Percentiles rank a stretch among this genome's conserved stretches.
These are phyloP conservation scores for Diutina scorzettiae DNA, from an alignment of 1,139 yeast genomes.

Conservation along the genomic window DNA sequence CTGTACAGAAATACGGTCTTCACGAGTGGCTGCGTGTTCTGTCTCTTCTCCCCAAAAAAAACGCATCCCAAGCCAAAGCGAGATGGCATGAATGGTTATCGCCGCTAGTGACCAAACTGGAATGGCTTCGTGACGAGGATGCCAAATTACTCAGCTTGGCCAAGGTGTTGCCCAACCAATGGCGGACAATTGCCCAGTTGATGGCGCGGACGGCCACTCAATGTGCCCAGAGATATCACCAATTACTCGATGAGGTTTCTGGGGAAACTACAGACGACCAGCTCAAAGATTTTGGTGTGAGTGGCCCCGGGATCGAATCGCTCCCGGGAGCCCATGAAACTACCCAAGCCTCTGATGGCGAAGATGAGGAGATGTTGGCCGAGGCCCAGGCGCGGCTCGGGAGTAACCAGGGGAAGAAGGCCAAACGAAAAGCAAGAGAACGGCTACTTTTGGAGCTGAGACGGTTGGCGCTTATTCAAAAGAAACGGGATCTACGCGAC, in stretches of 20 bases:
- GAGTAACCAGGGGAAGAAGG: slow-evolving; percentile 91
- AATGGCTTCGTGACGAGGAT: slow-evolving; percentile 75
- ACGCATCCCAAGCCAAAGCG: slow-evolving; percentile 86
- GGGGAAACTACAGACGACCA: slow-evolving; percentile 7
- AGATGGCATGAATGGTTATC: slow-evolving; percentile 87
- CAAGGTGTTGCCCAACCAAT: slow-evolving; percentile 74
- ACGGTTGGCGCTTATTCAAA: slow-evolving; percentile 66
- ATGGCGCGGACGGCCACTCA: slow-evolving; percentile 81
- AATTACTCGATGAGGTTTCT: slow-evolving; percentile 46
- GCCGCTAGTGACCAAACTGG: slow-evolving; percentile 52
- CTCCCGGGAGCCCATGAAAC: slow-evolving; percentile 19
- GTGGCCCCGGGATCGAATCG: slow-evolving; percentile 49
- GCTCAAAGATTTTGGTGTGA: slow-evolving; percentile 16
- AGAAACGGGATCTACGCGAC: slow-evolving; percentile 72
- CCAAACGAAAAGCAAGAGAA: slow-evolving; percentile 83
- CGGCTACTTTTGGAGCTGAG: slow-evolving; percentile 62
- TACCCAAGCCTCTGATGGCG: slow-evolving; percentile 39
- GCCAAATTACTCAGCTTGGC: slow-evolving; percentile 56
- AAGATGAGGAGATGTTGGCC: slow-evolving; percentile 82
- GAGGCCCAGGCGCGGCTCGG: slow-evolving; percentile 90
- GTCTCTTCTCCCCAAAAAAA: slow-evolving; percentile 71
- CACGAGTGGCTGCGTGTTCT: slow-evolving; percentile 94
- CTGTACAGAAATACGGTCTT: slow-evolving; percentile 84
- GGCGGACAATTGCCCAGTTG: slow-evolving; percentile 79
- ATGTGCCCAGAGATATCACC: slow-evolving; percentile 81